Conservation (phyloP, 2,329 filamentous ascomycete genomes). For the Botrytis medusae region DNA sequence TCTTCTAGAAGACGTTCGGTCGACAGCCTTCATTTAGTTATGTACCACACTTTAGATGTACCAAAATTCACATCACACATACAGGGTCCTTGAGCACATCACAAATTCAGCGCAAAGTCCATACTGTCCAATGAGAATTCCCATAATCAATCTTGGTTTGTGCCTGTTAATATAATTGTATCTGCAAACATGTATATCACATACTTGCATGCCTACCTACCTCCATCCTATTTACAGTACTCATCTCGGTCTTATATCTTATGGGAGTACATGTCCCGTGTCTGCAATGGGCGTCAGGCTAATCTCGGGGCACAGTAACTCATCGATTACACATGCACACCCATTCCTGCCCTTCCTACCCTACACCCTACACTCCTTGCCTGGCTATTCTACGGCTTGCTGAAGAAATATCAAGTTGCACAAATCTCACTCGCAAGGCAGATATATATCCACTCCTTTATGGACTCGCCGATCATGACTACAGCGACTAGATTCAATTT, state of each 20-base stretch:
- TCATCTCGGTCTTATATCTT: conserved; percentile 8
- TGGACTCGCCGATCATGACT: not conserved
- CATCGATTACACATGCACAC: conserved; percentile 6
- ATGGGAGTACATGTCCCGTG: conserved; percentile 9
- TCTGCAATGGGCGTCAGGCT: conserved; percentile 5
- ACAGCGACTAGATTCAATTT: not conserved
- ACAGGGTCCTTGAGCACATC: not conserved
- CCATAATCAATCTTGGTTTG: not conserved
- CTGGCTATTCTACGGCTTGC: not conserved
- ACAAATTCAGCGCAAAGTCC: not conserved
- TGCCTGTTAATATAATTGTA: not conserved
- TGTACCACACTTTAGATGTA: not conserved
- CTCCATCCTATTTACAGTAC: not conserved
- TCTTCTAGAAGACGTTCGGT: conserved; percentile 6
- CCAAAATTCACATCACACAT: not conserved
- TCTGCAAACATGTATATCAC: not conserved
- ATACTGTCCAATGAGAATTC: not conserved
- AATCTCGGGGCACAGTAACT: conserved; percentile 13
- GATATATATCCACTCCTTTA: not conserved
- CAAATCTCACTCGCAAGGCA: conserved; percentile 13
- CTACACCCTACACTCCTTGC: not conserved
- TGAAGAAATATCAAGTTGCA: not conserved
- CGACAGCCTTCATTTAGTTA: not conserved
- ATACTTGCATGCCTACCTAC: not conserved
- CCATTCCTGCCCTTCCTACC: not conserved